Evolutionary conservation across 495 filamentous ascomycete genomes (phyloP), one percentile per base, ranked within the genome.

Genomic region (Tetracladium marchalianum): DNA sequence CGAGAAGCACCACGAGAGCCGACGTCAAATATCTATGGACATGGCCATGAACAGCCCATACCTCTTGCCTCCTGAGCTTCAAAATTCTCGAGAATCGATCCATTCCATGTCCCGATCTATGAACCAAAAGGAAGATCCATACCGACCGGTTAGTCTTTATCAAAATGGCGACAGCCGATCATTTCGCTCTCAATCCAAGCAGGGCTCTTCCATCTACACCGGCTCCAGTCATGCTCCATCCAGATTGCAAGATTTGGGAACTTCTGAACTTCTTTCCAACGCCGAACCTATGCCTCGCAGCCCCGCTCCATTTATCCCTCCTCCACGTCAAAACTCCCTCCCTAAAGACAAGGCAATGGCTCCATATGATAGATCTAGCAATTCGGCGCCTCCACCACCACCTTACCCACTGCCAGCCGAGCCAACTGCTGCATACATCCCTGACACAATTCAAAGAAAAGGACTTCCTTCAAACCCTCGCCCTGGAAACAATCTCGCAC

Each of bases 1-100:
- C 2, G 70, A 75, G 53, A 78, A 76, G 53, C 43, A 52, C 10
- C 48, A 62, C 17, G 76, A 72, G 40, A 78, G 78, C 46, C 60
- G 70, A 19, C 73, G 80, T 36, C 88, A 90, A 41, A 66, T 96
- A 58, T 95, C 90, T 4, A 76, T 90, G 74, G 83, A 87, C 54
- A 74, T 95, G 68, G 81, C 85, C 51, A 69, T 90, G 22, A 77
- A 75, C 27, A 89, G 77, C 51, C 92, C 92, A 5, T 98, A 96
- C 61, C 74, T 98, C 11, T 67, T 98, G n/a, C 90, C 92, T 1
- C 85, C 85, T 0, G 80, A 75, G 11, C 53, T 92, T 22, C 78
- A 90, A 15, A 72, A 73, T 58, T 95, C 92, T 1, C 75, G 77
- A 31, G 88, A 93, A 43, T 97, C 90, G 12, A 59, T 96, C 41